Evolutionary conservation across 257 asterid species (phyloP), one percentile per base, ranked within the genome.

Genomic region (Avicennia marina): DNA sequence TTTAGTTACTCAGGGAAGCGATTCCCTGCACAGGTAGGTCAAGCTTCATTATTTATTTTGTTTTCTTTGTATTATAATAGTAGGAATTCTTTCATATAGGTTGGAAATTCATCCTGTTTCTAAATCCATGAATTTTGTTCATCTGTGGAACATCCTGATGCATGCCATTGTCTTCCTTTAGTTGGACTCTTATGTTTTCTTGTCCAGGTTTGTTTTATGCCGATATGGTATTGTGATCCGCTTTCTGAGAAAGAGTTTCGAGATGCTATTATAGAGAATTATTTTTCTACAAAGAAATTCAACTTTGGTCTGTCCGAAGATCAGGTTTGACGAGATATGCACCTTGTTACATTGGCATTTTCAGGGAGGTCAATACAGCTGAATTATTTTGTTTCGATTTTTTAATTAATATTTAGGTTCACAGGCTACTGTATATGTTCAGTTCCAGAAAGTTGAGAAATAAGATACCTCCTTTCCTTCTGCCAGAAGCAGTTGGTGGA

Each of bases 11-110:
- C 81, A 44, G 93, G 97, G 60, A 61, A 47, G 71, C 75, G 25
- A 15, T 83, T 75, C 46, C 82, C 86, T 52, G 91, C 95, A 0
- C 95, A 88, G 90, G 96, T 85, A 75, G 47, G 65, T 3, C 29
- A 26, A 27, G 3, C 20, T 48, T 36, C 20, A 11, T 26, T 19
- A n/a, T n/a, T n/a, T n/a, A n/a, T n/a, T n/a, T n/a, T n/a, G n/a
- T n/a, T n/a, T n/a, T n/a, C n/a, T n/a, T n/a, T n/a, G n/a, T n/a
- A n/a, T n/a, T n/a, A n/a, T n/a, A n/a, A n/a, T n/a, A n/a, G n/a
- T n/a, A n/a, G n/a, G n/a, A n/a, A n/a, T n/a, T n/a, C n/a, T n/a
- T n/a, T n/a, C n/a, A n/a, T n/a, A n/a, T n/a, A n/a, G n/a, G n/a
- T n/a, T n/a, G n/a, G n/a, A n/a, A n/a, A n/a, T n/a, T n/a, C n/a